Base-by-base conservation (phyloP, 139 green algal species). In the Ettlia oleoabundans region DNA sequence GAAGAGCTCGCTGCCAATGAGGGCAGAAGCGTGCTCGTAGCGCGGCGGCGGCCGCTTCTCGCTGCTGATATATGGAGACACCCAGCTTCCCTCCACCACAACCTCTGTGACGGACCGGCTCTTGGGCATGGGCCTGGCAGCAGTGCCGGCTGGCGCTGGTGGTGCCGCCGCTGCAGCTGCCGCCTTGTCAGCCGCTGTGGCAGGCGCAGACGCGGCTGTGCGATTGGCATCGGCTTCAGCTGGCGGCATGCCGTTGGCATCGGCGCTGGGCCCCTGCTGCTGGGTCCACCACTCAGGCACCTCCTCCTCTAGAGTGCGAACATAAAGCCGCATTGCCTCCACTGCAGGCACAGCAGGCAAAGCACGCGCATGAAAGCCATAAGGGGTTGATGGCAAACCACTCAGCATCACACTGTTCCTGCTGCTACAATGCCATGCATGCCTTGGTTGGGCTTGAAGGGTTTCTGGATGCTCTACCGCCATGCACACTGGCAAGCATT, bases 281-380 rank as follows among this genome's bases (percentile, higher is more conserved):
- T 73, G 75, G 9, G 30, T 41, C 90, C 90, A 94, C 90, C 90
- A 94, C 40, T 88, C 51, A 13, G 90, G 68, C 33, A 89, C 69
- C 61, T 96, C 93, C 66, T 96, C 92, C 32, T 99, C 96, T 21
- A 99, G 71, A 0, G 92, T 92, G n/a, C 90, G 88, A 3, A 99
- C 95, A 61, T 95, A 99, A 33, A 98, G 91, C 2, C 95, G 86
- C 96, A 99, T 99, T 4, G 96, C 96, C 84, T 99, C 96, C 42
- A 77, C 73, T 68, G 72, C 72, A n/a, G 40, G 66, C 4, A 72
- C 21, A 0, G 35, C 28, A 9, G 3, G 7, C 5, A 26, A 26
- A 32, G 7, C 24, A 26, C 4, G 8, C 7, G 53, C 24, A 5
- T n/a, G 53, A 26, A 5, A 3, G 8, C 28, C 53, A 64, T 26